Conservation (phyloP, 805 yeast species). For the Ogataea degrootiae region DNA sequence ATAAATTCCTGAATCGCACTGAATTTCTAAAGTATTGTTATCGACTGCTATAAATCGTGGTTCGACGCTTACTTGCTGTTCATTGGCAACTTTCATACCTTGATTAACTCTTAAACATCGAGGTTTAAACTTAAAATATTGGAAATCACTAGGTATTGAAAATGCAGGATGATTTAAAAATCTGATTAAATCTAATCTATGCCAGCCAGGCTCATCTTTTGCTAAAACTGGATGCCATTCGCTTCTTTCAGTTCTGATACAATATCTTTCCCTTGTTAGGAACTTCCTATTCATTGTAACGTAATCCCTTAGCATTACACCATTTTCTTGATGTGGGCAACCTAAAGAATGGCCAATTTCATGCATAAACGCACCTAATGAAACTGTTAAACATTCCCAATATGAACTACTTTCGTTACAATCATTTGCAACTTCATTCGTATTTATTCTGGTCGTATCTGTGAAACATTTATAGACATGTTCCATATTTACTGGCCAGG, state of each 20-base stretch:
- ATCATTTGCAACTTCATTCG: conserved; percentile 84
- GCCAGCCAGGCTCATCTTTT: conserved; percentile 80
- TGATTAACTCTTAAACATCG: conserved; percentile 21
- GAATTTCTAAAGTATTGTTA: conserved; percentile 39
- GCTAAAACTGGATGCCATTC: conserved; percentile 50
- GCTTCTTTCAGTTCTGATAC: conserved; percentile 45
- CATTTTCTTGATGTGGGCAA: conserved; percentile 86
- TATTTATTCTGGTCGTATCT: conserved; percentile 64
- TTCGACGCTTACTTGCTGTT: conserved; percentile 28
- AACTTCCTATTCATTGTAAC: conserved; percentile 76
- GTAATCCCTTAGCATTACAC: conserved; percentile 89
- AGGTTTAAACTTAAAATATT: conserved; percentile 38
- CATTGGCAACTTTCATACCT: conserved; percentile 28
- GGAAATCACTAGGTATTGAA: conserved; percentile 58
- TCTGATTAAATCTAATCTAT: conserved; percentile 71
- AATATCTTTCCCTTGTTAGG: conserved; percentile 60
- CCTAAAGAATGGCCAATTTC: conserved; percentile 91
- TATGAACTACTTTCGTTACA: conserved; percentile 75
- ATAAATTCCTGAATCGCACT: conserved; percentile 64
- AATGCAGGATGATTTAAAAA: conserved; percentile 81
- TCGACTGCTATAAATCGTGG: conserved; percentile 46
- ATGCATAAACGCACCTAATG: conserved; percentile 92
- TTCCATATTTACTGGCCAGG: conserved; percentile 88
- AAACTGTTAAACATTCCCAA: conserved; percentile 86
- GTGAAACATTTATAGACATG: conserved; percentile 62